A percentile compares a stretch with the other conserved stretches of the same genome.
Evolutionary conservation across 1,284 basidiomycete species (phyloP).

Genomic region (Tremellales sp.): DNA sequence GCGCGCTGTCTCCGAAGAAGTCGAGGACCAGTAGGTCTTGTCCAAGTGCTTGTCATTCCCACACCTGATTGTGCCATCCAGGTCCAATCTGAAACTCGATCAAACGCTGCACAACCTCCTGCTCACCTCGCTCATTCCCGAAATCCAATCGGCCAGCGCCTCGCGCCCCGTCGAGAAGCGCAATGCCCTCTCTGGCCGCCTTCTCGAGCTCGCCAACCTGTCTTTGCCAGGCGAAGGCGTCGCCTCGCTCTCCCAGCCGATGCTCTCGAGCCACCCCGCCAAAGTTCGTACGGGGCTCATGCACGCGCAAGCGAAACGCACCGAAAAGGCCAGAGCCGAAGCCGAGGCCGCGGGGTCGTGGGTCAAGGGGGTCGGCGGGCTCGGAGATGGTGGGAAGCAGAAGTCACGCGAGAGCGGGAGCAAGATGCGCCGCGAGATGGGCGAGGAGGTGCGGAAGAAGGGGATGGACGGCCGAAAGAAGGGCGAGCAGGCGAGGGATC

Average conservation of each 20-base stretch:
- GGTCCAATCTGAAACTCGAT: constrained; percentile 44
- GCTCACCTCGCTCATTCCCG: constrained; percentile 43
- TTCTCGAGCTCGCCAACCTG: constrained; percentile 43
- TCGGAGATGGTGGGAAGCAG: constrained; percentile 35
- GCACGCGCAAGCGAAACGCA: constrained; percentile 31
- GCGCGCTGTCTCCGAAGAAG: constrained; percentile 26
- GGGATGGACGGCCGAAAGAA: constrained; percentile 39
- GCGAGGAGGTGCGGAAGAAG: constrained; percentile 40
- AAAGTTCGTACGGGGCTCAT: constrained; percentile 41
- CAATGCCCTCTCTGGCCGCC: constrained; percentile 36
- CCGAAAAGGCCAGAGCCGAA: constrained; percentile 28
- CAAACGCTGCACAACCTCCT: constrained; percentile 48
- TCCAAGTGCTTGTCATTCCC: not conserved
- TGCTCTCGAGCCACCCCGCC: constrained; percentile 35
- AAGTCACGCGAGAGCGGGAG: constrained; percentile 11
- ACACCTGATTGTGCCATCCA: constrained; percentile 4
- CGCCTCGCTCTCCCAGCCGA: constrained; percentile 8
- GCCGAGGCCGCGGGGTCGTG: constrained; percentile 38
- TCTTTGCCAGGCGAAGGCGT: constrained; percentile 39
- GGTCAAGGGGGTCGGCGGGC: constrained; percentile 40
- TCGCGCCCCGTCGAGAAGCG: constrained; percentile 45
- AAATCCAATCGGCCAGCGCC: constrained; percentile 19
- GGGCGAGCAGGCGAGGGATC: constrained; percentile 26
- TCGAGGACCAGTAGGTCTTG: constrained; percentile 29
- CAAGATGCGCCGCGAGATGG: constrained; percentile 17